These are phyloP conservation scores for Mycena capillaripes DNA, from an alignment of 768 basidiomycete genomes.

Conservation along the genomic window DNA sequence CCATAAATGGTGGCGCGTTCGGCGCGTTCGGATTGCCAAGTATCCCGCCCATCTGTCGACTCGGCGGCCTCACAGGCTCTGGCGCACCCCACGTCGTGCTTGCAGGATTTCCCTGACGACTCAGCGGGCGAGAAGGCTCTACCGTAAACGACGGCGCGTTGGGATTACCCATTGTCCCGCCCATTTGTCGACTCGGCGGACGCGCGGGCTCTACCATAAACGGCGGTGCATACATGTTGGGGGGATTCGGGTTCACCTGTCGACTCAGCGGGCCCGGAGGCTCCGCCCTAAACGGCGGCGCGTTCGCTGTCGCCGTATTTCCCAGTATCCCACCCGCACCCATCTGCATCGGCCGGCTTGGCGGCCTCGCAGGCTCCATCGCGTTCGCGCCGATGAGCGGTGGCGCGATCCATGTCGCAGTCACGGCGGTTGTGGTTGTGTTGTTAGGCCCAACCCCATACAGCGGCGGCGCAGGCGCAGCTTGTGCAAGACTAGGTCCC, in stretches of 20 bases:
- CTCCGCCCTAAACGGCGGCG: not conserved
- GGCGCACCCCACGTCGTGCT: too few species aligned
- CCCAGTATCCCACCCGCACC: not conserved
- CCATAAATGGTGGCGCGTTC: not conserved
- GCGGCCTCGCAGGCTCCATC: conserved; percentile 2
- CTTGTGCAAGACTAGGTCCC: not conserved
- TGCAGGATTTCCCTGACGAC: not conserved
- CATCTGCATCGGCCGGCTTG: not conserved
- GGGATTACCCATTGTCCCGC: not conserved
- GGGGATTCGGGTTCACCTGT: not conserved
- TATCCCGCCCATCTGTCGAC: not conserved
- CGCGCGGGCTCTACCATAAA: not conserved
- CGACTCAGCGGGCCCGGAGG: conserved; percentile 7
- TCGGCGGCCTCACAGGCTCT: not conserved
- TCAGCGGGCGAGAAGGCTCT: not conserved
- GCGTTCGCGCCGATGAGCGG: conserved; percentile 2
- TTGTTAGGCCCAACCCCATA: too few species aligned
- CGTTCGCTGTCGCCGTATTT: not conserved
- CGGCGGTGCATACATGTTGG: too few species aligned
- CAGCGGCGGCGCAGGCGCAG: too few species aligned
- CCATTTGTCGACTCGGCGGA: not conserved
- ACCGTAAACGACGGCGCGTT: not conserved
- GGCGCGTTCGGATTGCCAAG: not conserved
- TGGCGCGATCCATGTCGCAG: not conserved
- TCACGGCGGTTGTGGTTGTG: too few species aligned